phyloP scores from a whole-genome alignment of 768 basidiomycete genomes.

The Myochromella boudieri region DNA sequence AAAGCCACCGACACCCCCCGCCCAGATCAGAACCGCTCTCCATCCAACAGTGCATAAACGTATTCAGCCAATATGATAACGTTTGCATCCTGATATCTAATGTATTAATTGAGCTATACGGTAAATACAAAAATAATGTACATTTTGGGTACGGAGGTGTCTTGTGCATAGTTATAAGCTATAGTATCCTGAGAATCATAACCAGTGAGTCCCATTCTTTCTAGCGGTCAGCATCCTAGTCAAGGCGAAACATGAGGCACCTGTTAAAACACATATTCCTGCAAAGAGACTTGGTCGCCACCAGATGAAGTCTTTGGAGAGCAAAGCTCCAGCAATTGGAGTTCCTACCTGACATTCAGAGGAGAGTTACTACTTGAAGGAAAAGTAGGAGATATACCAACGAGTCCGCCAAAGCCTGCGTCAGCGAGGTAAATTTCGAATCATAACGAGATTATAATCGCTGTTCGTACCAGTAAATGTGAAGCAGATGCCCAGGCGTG shows the following conservation, averaged over 20 bases:
- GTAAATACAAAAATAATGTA: too few species aligned
- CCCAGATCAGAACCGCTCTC: too few species aligned
- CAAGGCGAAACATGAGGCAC: slow-evolving; percentile 27
- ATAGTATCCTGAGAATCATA: too few species aligned
- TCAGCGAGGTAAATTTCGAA: slow-evolving; percentile 22
- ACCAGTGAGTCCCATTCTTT: slow-evolving; percentile 22
- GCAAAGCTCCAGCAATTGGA: slow-evolving; percentile 57
- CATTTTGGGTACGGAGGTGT: too few species aligned
- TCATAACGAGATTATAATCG: slow-evolving; percentile 6
- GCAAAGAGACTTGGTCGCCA: slow-evolving; percentile 58
- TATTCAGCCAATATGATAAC: too few species aligned
- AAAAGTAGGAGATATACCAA: slow-evolving; percentile 28
- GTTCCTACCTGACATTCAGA: slow-evolving; percentile 35
- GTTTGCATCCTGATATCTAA: too few species aligned
- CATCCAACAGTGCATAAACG: too few species aligned
- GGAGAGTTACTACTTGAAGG: background rate
- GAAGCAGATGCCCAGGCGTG: slow-evolving; percentile 51
- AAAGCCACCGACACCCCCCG: too few species aligned
- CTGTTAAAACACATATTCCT: slow-evolving; percentile 36
- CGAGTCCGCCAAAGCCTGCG: slow-evolving; percentile 39
- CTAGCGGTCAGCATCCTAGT: slow-evolving; percentile 25
- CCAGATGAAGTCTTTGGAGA: slow-evolving; percentile 53
- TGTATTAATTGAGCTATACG: too few species aligned
- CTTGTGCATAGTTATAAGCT: too few species aligned
- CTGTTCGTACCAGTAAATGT: slow-evolving; percentile 18